Base-by-base conservation (phyloP, 306 rosid genomes). In the Begonia masoniana region DNA sequence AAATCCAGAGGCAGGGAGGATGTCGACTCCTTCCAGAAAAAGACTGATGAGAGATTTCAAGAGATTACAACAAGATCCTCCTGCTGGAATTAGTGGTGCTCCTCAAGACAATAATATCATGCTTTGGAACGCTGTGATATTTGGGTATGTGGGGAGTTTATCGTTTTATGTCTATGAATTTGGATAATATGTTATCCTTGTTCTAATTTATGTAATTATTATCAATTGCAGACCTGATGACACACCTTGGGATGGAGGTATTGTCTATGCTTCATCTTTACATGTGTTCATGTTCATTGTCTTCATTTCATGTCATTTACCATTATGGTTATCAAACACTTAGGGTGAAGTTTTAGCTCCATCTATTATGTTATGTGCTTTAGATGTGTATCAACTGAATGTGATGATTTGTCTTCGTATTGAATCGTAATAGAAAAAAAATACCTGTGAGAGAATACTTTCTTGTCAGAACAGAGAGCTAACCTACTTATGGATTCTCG, bases 181-280 rank as follows among this genome's bases (percentile, higher is more conserved):
- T 45, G 46, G 26, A 17, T 9, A 41, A 36, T 16, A 4, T 13
- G 56, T 42, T 26, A 41, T 51, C 41, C 57, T 41, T 19, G 51
- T 41, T 21, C 58, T 62, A 65, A 43, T 70, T 65, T 41, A 46
- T 49, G 47, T 10, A 17, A 43, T 73, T 52, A 52, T 14, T 64
- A 17, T 17, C 19, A 58, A 60, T 69, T 78, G 57, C 87, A 89
- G 97, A 62, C 97, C 97, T 2, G 95, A 85, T 76, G 97, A 89
- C 71, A 89, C 95, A 42, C 94, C 94, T 1, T 89, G 97, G 97
- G 97, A 89, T 71, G 97, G 97, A 89, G 97, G 97, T 82, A 73
- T 55, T 53, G 51, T 79, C 31, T 48, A 59, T 47, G 39, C 39
- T 31, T 5, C 3, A 31, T 31, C 39, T 5, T 31, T 31, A 31